Percentiles rank a stretch among this genome's conserved stretches.
These are phyloP conservation scores for Lachnellula cervina DNA, from an alignment of 2,329 filamentous ascomycete species.

Conservation along the genomic window DNA sequence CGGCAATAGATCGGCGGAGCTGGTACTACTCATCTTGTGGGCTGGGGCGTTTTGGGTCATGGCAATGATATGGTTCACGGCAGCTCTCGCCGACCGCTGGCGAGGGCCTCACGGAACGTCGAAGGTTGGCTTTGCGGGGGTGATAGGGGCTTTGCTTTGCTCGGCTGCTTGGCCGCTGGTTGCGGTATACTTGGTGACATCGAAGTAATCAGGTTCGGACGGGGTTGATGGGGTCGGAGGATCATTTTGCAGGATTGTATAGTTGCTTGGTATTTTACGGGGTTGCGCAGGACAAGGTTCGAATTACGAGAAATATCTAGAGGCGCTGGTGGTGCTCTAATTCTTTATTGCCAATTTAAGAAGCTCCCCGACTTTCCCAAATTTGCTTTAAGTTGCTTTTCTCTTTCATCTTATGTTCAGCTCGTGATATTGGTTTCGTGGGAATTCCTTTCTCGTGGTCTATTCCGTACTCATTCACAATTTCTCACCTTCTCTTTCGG, in stretches of 20 bases:
- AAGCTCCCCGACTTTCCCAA: no score
- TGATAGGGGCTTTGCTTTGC: constrained; percentile 3
- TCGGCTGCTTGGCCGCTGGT: constrained; percentile 10
- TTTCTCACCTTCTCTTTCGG: no score
- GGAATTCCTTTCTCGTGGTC: no score
- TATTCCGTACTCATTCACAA: no score
- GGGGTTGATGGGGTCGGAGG: neutral
- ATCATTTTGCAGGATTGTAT: neutral
- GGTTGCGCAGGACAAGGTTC: no score
- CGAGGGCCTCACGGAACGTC: constrained; percentile 4
- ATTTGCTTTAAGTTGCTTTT: no score
- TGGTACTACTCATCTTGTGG: neutral
- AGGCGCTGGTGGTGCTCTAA: no score
- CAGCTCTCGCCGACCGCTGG: constrained; percentile 8
- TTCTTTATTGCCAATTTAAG: no score
- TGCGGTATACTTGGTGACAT: constrained; percentile 1
- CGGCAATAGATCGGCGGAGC: neutral
- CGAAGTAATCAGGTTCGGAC: neutral
- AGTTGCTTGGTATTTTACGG: no score
- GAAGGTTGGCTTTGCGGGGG: neutral
- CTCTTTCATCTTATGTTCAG: no score
- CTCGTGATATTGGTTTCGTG: no score
- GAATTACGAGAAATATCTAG: no score
- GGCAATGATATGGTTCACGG: constrained; percentile 7
- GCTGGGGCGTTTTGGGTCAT: neutral